Conservation (phyloP, 228 moss, liverwort and hornwort species). For the Sphagnum magellanicum region DNA sequence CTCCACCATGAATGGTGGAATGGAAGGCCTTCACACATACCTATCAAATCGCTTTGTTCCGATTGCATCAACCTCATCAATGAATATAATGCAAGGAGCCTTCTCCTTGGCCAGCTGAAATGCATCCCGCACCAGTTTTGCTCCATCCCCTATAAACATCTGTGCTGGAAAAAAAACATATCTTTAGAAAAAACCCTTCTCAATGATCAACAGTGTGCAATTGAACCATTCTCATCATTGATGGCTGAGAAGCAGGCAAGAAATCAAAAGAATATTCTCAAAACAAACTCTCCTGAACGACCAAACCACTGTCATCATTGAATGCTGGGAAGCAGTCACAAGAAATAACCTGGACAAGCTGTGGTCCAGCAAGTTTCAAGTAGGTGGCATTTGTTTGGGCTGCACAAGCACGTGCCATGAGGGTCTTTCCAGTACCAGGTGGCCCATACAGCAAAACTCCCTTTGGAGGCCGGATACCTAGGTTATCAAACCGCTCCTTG, state of each 20-base stretch:
- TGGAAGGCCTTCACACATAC: constrained; percentile 19
- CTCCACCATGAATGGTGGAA: not conserved
- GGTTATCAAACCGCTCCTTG: constrained; percentile 86
- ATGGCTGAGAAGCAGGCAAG: too few species aligned
- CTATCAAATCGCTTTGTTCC: constrained; percentile 99
- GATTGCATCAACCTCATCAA: constrained; percentile 97
- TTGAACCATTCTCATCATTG: not conserved
- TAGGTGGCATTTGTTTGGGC: constrained; percentile 97
- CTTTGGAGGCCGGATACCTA: constrained; percentile 91
- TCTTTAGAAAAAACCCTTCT: not conserved
- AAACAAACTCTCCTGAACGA: constrained; percentile 61
- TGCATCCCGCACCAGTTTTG: constrained; percentile 90
- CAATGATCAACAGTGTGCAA: not conserved
- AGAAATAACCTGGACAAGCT: constrained; percentile 82
- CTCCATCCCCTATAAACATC: constrained; percentile 99
- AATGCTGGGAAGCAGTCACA: not conserved
- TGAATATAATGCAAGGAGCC: constrained; percentile 96
- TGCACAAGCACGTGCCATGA: constrained; percentile 92
- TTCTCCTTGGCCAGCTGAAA: constrained; percentile 94
- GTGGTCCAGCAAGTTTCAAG: constrained; percentile 91
- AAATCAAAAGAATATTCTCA: constrained; percentile 30
- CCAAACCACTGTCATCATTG: too few species aligned
- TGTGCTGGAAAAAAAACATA: constrained; percentile 7
- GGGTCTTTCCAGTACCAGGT: constrained; percentile 97
- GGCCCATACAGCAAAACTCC: constrained; percentile 95